Conservation (phyloP, 73 alveolate genomes). For the Stentor coeruleus region DNA sequence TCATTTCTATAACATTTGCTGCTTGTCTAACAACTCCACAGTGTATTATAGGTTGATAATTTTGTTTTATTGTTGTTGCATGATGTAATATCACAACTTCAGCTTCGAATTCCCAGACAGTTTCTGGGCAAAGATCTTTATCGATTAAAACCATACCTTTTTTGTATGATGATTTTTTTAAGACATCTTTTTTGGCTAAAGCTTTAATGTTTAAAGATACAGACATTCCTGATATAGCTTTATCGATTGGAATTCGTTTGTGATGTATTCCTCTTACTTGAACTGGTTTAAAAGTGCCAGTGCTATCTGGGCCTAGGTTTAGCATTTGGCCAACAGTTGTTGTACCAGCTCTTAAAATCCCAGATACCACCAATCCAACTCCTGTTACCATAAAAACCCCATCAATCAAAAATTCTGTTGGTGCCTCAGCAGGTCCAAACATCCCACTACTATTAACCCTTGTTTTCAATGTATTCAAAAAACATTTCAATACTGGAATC, state of each 20-base stretch:
- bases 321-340: conserved; percentile 57
- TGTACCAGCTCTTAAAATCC: conserved; percentile 79
- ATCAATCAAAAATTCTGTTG: conserved; percentile 82
- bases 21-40: conserved; percentile 91
- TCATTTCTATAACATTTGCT: conserved; percentile 75
- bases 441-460: conserved; percentile 50
- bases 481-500: conserved; percentile 41
- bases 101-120: conserved; percentile 79
- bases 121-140: conserved; percentile 55
- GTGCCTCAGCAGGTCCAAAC: conserved; percentile 66
- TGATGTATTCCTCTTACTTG: conserved; percentile 79
- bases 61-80: conserved; percentile 75
- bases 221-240: conserved; percentile 74
- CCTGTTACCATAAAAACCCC: conserved; percentile 71
- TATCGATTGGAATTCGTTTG: conserved; percentile 76
- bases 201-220: conserved; percentile 79
- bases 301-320: conserved; percentile 80
- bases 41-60: conserved; percentile 88
- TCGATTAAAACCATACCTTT: conserved; percentile 90
- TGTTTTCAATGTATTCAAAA: conserved; percentile 33
- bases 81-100: conserved; percentile 91
- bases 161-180: conserved; percentile 61
- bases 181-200: conserved; percentile 62
- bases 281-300: conserved; percentile 74
- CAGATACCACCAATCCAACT: conserved; percentile 89